Conservation (phyloP, 352 stramenopile genomes). For the Phytopythium cucurbitacearum region DNA sequence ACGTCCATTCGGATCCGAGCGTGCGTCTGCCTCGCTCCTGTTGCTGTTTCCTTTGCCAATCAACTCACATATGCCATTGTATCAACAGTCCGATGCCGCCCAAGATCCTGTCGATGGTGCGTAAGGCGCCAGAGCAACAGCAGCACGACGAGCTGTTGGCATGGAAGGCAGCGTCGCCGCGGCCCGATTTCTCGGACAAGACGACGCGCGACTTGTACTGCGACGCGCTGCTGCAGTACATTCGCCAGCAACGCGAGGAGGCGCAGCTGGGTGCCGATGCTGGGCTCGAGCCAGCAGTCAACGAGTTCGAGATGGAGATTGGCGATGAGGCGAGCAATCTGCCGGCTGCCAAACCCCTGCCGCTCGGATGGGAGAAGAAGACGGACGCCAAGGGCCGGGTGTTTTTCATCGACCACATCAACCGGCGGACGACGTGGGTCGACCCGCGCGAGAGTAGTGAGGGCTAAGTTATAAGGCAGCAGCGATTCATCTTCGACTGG, state of each 20-base stretch:
- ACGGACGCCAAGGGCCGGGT: conserved; percentile 54
- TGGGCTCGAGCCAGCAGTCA: neutral
- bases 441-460: conserved; percentile 31
- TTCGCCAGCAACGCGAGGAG: conserved; percentile 63
- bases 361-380: conserved; percentile 70
- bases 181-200: conserved; percentile 44
- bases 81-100: conserved; percentile 44
- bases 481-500: no score
- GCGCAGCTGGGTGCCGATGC: conserved; percentile 1
- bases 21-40: conserved; percentile 19
- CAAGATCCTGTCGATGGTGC: conserved; percentile 43
- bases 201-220: conserved; percentile 59
- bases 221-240: conserved; percentile 65
- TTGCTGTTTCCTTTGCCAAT: neutral
- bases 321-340: neutral
- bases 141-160: conserved; percentile 12
- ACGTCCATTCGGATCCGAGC: conserved; percentile 65
- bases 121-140: conserved; percentile 17
- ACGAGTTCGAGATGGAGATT: neutral
- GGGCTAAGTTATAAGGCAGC: no score
- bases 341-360: conserved; percentile 22
- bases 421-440: conserved; percentile 65
- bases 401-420: conserved; percentile 79
- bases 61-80: neutral
- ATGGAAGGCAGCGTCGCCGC: conserved; percentile 26